These are phyloP conservation scores for Aspergillus fructus DNA, from an alignment of 2,329 filamentous ascomycete genomes.

Conservation along the genomic window DNA sequence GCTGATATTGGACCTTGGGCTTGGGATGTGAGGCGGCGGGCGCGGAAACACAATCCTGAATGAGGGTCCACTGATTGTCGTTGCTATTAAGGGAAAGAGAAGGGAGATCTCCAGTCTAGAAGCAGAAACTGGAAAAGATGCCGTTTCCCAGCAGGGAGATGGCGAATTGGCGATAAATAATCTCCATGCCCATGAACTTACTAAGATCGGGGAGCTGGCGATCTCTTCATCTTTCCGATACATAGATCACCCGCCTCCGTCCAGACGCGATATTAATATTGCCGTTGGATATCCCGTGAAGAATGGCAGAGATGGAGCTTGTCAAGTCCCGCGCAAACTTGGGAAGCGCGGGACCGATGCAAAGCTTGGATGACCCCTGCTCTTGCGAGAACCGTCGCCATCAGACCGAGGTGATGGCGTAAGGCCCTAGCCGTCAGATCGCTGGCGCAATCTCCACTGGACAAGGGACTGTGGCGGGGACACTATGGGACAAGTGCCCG, in stretches of 20 bases:
- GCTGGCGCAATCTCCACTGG: constrained; percentile 38
- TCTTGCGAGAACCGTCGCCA: constrained; percentile 13
- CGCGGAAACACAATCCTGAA: constrained; percentile 1
- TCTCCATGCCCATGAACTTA: constrained; percentile 3
- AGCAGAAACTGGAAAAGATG: constrained; percentile 5
- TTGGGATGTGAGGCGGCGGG: constrained; percentile 10
- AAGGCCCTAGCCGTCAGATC: constrained; percentile 31
- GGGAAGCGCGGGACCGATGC: not conserved
- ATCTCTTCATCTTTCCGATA: constrained; percentile 1
- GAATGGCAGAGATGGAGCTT: not conserved
- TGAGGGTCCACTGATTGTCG: constrained; percentile 30
- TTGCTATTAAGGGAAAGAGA: constrained; percentile 22
- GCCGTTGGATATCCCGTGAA: not conserved
- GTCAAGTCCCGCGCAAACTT: not conserved
- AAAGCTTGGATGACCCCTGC: not conserved
- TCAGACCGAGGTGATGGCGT: constrained; percentile 27
- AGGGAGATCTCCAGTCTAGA: constrained; percentile 21
- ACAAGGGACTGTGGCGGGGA: constrained; percentile 34
- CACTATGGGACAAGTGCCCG: constrained; percentile 32
- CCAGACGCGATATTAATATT: not conserved
- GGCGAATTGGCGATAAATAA: constrained; percentile 1
- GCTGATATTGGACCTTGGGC: constrained; percentile 2
- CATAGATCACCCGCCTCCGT: not conserved
- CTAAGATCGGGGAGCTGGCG: not conserved
- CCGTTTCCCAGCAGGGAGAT: constrained; percentile 9